These are phyloP conservation scores for Cytospora chrysosperma DNA, from an alignment of 2,329 filamentous ascomycete genomes.

Conservation along the genomic window DNA sequence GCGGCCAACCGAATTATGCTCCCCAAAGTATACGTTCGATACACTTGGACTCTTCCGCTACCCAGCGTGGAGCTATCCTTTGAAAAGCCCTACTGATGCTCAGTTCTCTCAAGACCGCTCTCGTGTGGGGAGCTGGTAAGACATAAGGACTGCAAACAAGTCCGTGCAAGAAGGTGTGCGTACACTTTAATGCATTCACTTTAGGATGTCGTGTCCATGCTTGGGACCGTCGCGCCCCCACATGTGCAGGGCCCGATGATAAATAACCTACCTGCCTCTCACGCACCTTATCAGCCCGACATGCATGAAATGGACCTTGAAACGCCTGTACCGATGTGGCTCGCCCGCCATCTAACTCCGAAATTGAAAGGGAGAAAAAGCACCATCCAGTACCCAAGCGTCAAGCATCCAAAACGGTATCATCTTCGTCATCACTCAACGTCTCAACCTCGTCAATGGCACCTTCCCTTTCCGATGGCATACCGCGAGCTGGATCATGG, in stretches of 20 bases:
- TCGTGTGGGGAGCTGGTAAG: background rate
- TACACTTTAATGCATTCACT: background rate
- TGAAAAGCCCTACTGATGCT: no score
- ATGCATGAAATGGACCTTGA: slow-evolving; percentile 22
- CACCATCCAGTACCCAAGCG: background rate
- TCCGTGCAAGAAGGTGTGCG: background rate
- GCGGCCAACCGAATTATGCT: background rate
- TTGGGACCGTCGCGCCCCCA: background rate
- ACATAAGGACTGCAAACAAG: background rate
- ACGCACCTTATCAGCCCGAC: background rate
- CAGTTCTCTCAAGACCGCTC: background rate
- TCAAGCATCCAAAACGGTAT: slow-evolving; percentile 30
- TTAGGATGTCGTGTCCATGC: background rate
- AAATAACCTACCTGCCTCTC: background rate
- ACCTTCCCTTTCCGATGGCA: slow-evolving; percentile 59
- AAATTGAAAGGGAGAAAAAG: background rate
- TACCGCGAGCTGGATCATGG: slow-evolving; percentile 58
- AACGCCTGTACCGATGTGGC: background rate
- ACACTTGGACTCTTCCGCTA: background rate
- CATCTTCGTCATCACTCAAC: slow-evolving; percentile 67
- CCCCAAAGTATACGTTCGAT: background rate
- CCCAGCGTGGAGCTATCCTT: background rate
- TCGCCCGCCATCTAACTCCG: slow-evolving; percentile 3
- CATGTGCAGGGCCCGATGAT: background rate
- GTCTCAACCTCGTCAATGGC: slow-evolving; percentile 89